Evolutionary conservation across 306 rosid species (phyloP), one percentile per base, ranked within the genome.

Genomic region (Canavalia gladiata): DNA sequence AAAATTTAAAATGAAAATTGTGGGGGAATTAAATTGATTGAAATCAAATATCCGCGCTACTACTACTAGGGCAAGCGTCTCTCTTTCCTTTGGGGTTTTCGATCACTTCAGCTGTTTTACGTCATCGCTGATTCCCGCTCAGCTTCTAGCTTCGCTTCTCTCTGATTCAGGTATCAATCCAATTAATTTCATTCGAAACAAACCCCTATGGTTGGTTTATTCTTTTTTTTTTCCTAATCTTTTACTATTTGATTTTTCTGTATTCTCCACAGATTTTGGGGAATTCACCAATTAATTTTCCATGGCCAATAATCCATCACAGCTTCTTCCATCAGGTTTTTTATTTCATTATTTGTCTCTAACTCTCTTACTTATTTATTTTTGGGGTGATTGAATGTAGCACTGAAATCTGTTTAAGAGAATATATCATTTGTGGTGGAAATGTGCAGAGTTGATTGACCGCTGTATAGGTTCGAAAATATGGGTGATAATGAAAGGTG

Each of bases 401-500:
- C 42, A 59, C 69, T 51, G 45, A 52, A 41, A 46, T 41, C 3
- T 8, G 49, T 76, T 59, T 81, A 65, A 70, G 68, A 34, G 82
- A 43, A 75, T 33, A 0, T 51, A 3, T 12, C 29, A 29, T 66
- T 67, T 84, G 34, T 81, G 68, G 8, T 82, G 79, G 81, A 68
- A 85, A 74, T 82, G 2, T 78, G 87, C 95, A 95, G 99, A 95
- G 91, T 87, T 95, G 82, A 95, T 95, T 59, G 99, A 95, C 75
- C 90, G 99, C 29, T 95, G 99, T 85, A 95, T 95, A 12, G 99
- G 99, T 68, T 95, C 99, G 1, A 95, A 95, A 83, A 93, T 95
- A 54, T 95, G 99, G 99, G 99, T 95, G 76, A 93, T 95, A 77
- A 95, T 95, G 99, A 95, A 95, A 83, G 97, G 97, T 6, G 99